Evolutionary conservation across 495 filamentous ascomycete genomes (phyloP), one percentile per base, ranked within the genome.

Genomic region (Penicillium antarcticum): DNA sequence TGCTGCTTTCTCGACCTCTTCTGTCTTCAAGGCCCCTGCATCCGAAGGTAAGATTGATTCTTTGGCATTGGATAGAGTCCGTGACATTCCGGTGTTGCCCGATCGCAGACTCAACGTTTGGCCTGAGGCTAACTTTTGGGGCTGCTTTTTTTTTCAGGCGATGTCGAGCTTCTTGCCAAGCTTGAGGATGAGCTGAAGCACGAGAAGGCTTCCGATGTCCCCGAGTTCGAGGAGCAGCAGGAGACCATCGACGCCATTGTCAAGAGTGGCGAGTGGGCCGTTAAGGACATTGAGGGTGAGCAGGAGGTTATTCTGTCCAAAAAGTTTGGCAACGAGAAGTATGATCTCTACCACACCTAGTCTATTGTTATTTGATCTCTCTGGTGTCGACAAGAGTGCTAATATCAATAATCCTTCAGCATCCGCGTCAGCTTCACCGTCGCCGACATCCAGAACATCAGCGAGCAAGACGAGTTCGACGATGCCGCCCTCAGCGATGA

Each of bases 391-490:
- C 40, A 3, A 37, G 24, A 21, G 21, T 21, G 45, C 47, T 68
- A 39, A 67, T 19, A 14, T 19, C 26, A 7, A 19, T 17, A 43
- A 46, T 18, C 29, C 7, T 53, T 35, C 41, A 96, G 90, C 56
- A 95, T 99, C 76, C 85, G 85, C 50, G 82, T 97, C 55, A 84
- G 85, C 55, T 98, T 98, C 79, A 94, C 91, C 56, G 91, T 96
- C 65, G 84, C 88, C 57, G 95, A 97, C 68, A 80, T 99, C 39
- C 85, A 87, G 72, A 81, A 81, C 74, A 74, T 86, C 61, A 80
- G 87, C 47, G 73, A 83, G 46, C 77, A 87, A 58, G 74, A 79
- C 18, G 74, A 84, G 33, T 76, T 75, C 51, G 69, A 69, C 58
- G 56, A 77, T 39, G 63, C 60, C 45, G 67, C 67, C 45, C 69